phyloP scores from a whole-genome alignment of 2,329 filamentous ascomycete species.

The Aspergillus fumigatiaffinis region DNA sequence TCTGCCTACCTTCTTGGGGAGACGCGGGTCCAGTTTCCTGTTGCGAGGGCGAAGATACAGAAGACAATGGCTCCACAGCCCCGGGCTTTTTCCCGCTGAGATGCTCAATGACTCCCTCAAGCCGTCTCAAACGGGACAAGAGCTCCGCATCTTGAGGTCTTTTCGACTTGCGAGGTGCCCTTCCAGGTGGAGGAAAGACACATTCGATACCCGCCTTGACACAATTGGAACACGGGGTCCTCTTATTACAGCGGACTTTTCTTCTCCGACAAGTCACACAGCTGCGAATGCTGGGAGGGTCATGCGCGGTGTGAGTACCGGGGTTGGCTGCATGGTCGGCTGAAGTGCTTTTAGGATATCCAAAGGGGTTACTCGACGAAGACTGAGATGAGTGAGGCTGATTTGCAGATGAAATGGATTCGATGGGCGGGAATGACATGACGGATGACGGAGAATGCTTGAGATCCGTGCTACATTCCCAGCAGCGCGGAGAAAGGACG shows the following conservation, averaged over 20 bases:
- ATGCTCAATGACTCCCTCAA: constrained; percentile 60
- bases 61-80: not conserved
- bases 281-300: constrained; percentile 36
- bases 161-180: constrained; percentile 56
- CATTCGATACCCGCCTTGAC: constrained; percentile 53
- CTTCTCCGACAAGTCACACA: constrained; percentile 46
- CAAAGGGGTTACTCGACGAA: constrained; percentile 4
- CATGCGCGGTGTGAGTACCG: constrained; percentile 10
- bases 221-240: constrained; percentile 47
- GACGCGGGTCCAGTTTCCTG: constrained; percentile 1
- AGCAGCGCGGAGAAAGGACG: not conserved
- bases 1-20: not conserved
- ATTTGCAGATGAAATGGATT: constrained; percentile 4
- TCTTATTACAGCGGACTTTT: constrained; percentile 49
- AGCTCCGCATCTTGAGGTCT: constrained; percentile 59
- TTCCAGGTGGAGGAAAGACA: constrained; percentile 58
- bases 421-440: constrained; percentile 16
- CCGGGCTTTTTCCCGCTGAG: constrained; percentile 47
- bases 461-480: constrained; percentile 10
- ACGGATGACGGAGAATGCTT: not conserved
- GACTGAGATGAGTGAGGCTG: constrained; percentile 1
- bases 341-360: not conserved
- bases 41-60: constrained; percentile 8
- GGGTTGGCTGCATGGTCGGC: not conserved
- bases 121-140: constrained; percentile 52